Conservation (phyloP, 352 stramenopile species). For the Globisporangium sylvaticum region DNA sequence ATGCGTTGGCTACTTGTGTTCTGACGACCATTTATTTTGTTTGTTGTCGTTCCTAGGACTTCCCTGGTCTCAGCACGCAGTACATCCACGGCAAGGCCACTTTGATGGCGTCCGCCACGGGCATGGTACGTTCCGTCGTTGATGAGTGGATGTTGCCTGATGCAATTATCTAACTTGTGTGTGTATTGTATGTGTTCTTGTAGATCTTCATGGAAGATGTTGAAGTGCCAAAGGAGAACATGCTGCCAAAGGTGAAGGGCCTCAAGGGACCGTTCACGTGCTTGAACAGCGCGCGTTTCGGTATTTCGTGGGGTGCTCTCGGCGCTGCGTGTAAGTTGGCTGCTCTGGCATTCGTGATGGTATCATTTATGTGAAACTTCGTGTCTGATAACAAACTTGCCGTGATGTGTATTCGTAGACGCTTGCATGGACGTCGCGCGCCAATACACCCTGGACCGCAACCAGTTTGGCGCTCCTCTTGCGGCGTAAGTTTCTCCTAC, state of each 20-base stretch:
- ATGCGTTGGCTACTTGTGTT: neutral
- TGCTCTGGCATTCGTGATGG: neutral
- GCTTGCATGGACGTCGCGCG: conserved; percentile 92
- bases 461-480: conserved; percentile 96
- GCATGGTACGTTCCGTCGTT: conserved; percentile 59
- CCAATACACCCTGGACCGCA: conserved; percentile 93
- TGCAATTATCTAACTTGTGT: neutral
- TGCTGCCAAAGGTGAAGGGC: conserved; percentile 89
- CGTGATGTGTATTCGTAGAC: conserved; percentile 38
- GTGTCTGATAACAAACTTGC: neutral
- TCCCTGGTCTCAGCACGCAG: conserved; percentile 89
- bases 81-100: conserved; percentile 97
- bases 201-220: conserved; percentile 98
- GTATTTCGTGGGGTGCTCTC: conserved; percentile 96
- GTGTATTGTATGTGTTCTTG: neutral
- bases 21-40: neutral
- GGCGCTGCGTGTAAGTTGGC: conserved; percentile 85
- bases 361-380: neutral
- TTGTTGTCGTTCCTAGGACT: conserved; percentile 40
- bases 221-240: conserved; percentile 91
- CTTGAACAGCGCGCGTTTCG: conserved; percentile 96
- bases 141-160: neutral
- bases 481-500: conserved; percentile 64
- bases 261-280: conserved; percentile 96
- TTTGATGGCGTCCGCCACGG: conserved; percentile 93